A percentile compares a stretch with the other conserved stretches of the same genome.
Conservation (phyloP, 768 basidiomycete species). For the Gelatoporia subvermispora region DNA sequence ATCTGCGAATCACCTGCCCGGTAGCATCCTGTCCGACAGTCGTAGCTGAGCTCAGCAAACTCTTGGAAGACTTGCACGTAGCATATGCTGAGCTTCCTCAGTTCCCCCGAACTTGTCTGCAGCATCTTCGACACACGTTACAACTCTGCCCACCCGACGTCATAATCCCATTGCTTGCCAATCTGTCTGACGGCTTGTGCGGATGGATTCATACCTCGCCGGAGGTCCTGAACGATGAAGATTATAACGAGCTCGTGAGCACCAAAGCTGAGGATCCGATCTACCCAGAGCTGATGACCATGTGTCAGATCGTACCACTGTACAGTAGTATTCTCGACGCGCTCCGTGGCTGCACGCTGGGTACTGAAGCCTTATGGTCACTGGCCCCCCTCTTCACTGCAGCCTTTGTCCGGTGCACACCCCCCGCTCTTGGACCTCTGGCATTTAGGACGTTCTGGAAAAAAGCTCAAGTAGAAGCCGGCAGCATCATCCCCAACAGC, state of each 20-base stretch:
- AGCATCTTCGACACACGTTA: neutral
- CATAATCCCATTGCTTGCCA: conserved; percentile 16
- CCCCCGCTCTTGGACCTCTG: conserved; percentile 44
- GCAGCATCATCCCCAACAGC: no score
- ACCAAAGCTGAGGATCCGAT: no score
- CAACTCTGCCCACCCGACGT: neutral
- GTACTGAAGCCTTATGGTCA: conserved; percentile 34
- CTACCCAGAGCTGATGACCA: neutral
- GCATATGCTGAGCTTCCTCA: neutral
- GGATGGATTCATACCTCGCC: conserved; percentile 50
- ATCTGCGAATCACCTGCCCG: neutral
- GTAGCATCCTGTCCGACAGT: neutral
- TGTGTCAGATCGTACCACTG: conserved; percentile 21
- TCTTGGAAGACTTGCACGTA: conserved; percentile 8
- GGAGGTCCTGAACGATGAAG: conserved; percentile 34
- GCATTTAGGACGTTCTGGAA: conserved; percentile 58
- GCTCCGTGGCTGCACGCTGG: conserved; percentile 35
- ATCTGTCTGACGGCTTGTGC: conserved; percentile 35
- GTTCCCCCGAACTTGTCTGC: neutral
- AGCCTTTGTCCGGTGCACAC: conserved; percentile 43
- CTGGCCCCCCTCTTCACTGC: conserved; percentile 46
- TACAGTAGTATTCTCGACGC: conserved; percentile 41
- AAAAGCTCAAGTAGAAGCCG: no score
- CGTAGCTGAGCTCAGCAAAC: neutral
- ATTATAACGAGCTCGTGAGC: conserved; percentile 47